phyloP scores from a whole-genome alignment of 805 yeast species.

The Starmerella kuoi region DNA sequence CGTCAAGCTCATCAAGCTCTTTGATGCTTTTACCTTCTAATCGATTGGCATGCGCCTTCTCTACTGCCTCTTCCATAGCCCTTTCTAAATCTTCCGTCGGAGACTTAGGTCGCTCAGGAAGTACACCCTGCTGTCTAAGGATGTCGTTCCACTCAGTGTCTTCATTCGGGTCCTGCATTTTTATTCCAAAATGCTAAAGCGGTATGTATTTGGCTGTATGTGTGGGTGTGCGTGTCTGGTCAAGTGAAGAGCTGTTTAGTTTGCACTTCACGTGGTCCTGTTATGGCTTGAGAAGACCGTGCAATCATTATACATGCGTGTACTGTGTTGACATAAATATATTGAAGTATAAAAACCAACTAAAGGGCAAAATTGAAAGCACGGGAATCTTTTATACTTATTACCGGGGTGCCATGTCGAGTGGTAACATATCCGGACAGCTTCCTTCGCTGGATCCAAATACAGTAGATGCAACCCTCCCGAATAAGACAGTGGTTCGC shows the following conservation, averaged over 20 bases:
- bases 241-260: no score
- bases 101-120: conserved; percentile 83
- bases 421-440: background rate
- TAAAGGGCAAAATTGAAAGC: no score
- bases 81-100: conserved; percentile 80
- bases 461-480: background rate
- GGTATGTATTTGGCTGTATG: no score
- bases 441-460: conserved; percentile 2
- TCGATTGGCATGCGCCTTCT: conserved; percentile 68
- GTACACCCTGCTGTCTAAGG: conserved; percentile 74
- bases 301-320: no score
- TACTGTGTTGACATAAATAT: no score
- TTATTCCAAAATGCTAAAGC: background rate
- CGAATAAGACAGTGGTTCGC: conserved; percentile 6
- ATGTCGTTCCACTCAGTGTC: conserved; percentile 99
- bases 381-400: no score
- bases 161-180: conserved; percentile 61
- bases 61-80: conserved; percentile 72
- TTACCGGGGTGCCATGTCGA: no score
- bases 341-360: no score
- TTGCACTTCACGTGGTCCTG: background rate
- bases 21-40: conserved; percentile 64
- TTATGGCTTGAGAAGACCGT: background rate
- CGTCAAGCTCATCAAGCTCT: conserved; percentile 79
- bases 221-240: no score